Percentiles rank a stretch among this genome's conserved stretches.
phyloP scores from a whole-genome alignment of 495 filamentous ascomycete genomes.

The Aspergillus conjunctus region DNA sequence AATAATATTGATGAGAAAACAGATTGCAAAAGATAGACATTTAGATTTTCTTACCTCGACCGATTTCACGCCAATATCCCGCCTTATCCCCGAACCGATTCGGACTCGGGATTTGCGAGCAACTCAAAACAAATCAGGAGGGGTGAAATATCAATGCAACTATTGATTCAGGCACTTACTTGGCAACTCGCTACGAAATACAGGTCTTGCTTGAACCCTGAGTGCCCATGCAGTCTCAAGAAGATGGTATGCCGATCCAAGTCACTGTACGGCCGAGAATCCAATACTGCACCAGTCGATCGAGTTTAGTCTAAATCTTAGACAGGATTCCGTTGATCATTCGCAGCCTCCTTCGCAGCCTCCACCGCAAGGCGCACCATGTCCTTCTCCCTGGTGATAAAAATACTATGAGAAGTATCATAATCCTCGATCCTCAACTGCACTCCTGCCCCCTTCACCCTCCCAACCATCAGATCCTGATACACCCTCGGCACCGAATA shows the following conservation, averaged over 20 bases:
- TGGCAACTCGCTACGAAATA: too few relatives aligned
- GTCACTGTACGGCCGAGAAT: too few relatives aligned
- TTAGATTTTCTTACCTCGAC: background rate
- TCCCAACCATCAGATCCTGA: conserved; percentile 40
- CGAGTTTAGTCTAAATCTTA: background rate
- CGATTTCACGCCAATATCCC: background rate
- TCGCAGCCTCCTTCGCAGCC: background rate
- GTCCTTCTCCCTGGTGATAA: background rate
- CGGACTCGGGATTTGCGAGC: background rate
- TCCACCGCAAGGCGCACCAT: background rate
- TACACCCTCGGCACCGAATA: conserved; percentile 34
- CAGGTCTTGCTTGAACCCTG: too few relatives aligned
- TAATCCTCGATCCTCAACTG: conserved; percentile 30
- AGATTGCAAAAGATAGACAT: background rate
- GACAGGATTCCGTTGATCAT: background rate
- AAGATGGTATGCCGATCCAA: too few relatives aligned
- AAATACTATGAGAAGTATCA: conserved; percentile 1
- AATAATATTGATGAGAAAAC: background rate
- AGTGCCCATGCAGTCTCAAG: too few relatives aligned
- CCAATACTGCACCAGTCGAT: too few relatives aligned
- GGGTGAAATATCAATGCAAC: too few relatives aligned
- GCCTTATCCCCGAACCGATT: background rate
- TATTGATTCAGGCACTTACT: too few relatives aligned
- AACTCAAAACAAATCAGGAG: too few relatives aligned
- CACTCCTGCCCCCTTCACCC: conserved; percentile 28